These are phyloP conservation scores for Nannochloris sp. DNA, from an alignment of 139 green algal species.

Conservation along the genomic window DNA sequence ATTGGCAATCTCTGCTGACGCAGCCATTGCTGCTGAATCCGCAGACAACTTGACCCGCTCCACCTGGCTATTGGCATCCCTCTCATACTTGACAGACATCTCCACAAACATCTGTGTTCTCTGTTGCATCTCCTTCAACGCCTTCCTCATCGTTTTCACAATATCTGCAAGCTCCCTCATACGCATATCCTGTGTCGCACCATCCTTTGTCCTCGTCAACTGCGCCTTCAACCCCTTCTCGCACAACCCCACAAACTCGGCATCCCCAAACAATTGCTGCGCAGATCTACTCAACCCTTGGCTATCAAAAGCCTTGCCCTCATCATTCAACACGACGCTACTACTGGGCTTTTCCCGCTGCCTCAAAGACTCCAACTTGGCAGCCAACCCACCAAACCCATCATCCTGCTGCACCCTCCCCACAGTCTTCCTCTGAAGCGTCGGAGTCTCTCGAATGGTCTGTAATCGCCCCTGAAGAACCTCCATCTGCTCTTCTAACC, in stretches of 20 bases:
- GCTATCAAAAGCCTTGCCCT: constrained; percentile 16
- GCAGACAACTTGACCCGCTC: constrained; percentile 49
- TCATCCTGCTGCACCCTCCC: background rate
- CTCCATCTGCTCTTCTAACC: constrained; percentile 26
- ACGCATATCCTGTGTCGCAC: constrained; percentile 61
- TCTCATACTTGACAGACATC: constrained; percentile 43
- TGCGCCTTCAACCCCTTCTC: constrained; percentile 53
- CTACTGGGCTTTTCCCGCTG: no score
- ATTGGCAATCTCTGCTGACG: constrained; percentile 59
- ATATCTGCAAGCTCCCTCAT: constrained; percentile 72
- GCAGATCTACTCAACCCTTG: constrained; percentile 29
- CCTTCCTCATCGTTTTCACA: constrained; percentile 64
- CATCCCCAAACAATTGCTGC: constrained; percentile 51
- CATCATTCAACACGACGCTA: constrained; percentile 11
- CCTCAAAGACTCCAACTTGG: constrained; percentile 11
- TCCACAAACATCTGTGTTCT: constrained; percentile 45
- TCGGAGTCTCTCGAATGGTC: constrained; percentile 20
- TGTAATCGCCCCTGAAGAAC: constrained; percentile 24
- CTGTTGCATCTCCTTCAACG: constrained; percentile 46
- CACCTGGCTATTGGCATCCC: constrained; percentile 49
- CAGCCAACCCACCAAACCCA: constrained; percentile 2
- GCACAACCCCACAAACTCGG: constrained; percentile 36
- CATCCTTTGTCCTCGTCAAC: constrained; percentile 70
- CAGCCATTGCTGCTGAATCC: constrained; percentile 34
- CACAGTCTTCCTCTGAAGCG: no score